phyloP scores from a whole-genome alignment of 768 basidiomycete species.

The Rhodotorula diobovata region DNA sequence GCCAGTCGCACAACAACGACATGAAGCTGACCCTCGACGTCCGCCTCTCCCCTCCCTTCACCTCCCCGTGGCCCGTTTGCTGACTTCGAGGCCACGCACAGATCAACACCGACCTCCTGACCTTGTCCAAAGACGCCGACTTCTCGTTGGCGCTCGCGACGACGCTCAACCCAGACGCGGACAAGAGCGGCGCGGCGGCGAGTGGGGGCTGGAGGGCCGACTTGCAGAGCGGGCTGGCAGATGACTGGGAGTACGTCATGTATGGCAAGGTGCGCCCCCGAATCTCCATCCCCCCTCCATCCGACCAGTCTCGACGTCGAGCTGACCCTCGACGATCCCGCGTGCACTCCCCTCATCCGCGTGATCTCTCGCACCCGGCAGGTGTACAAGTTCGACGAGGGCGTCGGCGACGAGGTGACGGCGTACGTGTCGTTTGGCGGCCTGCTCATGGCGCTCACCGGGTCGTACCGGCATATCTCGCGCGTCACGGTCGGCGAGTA shows the following conservation, averaged over 20 bases:
- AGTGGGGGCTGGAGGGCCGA: conserved; percentile 60
- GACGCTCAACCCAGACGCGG: conserved; percentile 57
- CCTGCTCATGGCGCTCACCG: conserved; percentile 85
- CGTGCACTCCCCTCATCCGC: no score
- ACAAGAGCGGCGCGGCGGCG: conserved; percentile 50
- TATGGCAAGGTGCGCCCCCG: conserved; percentile 76
- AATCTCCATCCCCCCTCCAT: background rate
- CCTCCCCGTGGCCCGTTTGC: background rate
- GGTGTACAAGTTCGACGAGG: conserved; percentile 96
- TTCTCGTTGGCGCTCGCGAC: conserved; percentile 80
- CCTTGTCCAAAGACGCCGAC: conserved; percentile 61
- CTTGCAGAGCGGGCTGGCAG: conserved; percentile 58
- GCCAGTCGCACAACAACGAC: conserved; percentile 80
- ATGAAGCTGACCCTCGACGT: conserved; percentile 93
- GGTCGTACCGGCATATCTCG: conserved; percentile 85
- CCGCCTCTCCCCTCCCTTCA: background rate
- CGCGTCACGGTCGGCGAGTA: conserved; percentile 89
- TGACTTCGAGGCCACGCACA: background rate
- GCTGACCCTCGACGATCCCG: background rate
- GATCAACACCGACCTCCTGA: conserved; percentile 79
- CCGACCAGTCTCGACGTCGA: no score
- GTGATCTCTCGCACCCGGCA: conserved; percentile 45
- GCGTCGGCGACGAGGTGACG: conserved; percentile 80
- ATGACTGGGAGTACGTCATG: conserved; percentile 99
- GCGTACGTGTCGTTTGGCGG: conserved; percentile 97